Evolutionary conservation across 2,329 filamentous ascomycete species (phyloP), one percentile per base, ranked within the genome.

Genomic region (Leptographium lundbergii): DNA sequence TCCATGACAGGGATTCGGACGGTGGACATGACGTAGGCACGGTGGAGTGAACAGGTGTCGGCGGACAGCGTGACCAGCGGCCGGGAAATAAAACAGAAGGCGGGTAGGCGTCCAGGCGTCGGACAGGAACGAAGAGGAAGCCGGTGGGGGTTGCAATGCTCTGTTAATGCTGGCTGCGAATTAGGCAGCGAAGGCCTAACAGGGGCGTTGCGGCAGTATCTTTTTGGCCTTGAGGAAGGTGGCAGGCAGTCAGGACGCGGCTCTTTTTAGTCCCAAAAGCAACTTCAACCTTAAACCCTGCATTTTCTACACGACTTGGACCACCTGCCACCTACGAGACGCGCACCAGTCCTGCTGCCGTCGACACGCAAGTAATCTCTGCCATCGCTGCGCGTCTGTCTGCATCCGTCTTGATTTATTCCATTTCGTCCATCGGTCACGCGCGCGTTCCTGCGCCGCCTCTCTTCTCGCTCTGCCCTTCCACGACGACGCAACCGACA

Each of bases 401-500:
- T n/a, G 13, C 14, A 22, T 42, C 24, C 32, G 27, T 19, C 11
- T 39, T 39, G 34, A 50, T 51, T 42, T 32, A 54, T 55, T 52
- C 27, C 14, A 4, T 19, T 36, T 29, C 17, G 22, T 13, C n/a
- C 32, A 9, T 54, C 52, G 6, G 51, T 10, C n/a, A 14, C 52
- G 19, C 48, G 48, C 24, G 48, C 48, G 25, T 25, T 17, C 13
- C 24, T 5, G 48, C 62, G 63, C 64, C 60, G 60, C 63, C 65
- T 65, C 61, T 64, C 57, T 59, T 58, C 63, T 66, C 63, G 57
- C 14, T 54, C 48, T 45, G 56, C 57, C 58, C 57, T 58, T 45
- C 48, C 25, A 17, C 22, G 25, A 24, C 17, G 48, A 29, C n/a
- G 29, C 29, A 51, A 25, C 48, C 14, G 13, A 51, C 10, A 51